Evolutionary conservation across 2,329 filamentous ascomycete genomes (phyloP), one percentile per base, ranked within the genome.

Genomic region (Chaetomiaceae sp.): DNA sequence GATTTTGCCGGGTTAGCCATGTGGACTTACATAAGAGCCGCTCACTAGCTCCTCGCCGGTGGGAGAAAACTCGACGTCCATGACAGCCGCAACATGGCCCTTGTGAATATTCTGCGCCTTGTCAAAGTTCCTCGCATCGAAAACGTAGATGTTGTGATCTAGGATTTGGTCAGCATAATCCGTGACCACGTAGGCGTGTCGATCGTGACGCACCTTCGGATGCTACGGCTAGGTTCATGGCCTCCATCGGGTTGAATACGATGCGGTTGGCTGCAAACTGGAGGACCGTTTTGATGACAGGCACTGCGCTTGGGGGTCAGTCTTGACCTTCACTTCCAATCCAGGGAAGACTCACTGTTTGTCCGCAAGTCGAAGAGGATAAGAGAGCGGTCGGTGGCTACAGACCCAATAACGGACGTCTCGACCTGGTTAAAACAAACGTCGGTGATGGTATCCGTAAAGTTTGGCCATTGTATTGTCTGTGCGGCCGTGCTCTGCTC

Each of bases 51-150:
- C 91, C 68, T 96, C 87, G 55, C 94, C 94, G 0, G 94, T 97
- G 0, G 94, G 92, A 44, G 86, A 91, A 72, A 92, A 99, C 66
- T 96, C 90, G 36, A 99, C 86, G 68, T 95, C 91, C 89, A 96
- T 96, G 21, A 96, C 91, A 18, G 94, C 94, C 42, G 79, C 77
- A 44, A 95, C 90, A 66, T 95, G 90, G 63, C 92, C 89, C 69
- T 92, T 94, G 49, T 95, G 78, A 8, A 96, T 84, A 66, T 97
- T 96, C 56, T 95, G 74, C 0, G 92, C 89, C 57, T 90, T 85
- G 61, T 89, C 84, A 69, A 96, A 86, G 67, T 90, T 92, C 62
- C 94, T 82, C 82, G 95, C 95, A 70, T 99, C 94, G 65, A 99
- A 99, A 56, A 96, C 80, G 66, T 90, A 89, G 37, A 87, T 80